Percentiles rank a stretch among this genome's conserved stretches.
phyloP scores from a whole-genome alignment of 164 flowering plant species.

The Saururus chinensis region DNA sequence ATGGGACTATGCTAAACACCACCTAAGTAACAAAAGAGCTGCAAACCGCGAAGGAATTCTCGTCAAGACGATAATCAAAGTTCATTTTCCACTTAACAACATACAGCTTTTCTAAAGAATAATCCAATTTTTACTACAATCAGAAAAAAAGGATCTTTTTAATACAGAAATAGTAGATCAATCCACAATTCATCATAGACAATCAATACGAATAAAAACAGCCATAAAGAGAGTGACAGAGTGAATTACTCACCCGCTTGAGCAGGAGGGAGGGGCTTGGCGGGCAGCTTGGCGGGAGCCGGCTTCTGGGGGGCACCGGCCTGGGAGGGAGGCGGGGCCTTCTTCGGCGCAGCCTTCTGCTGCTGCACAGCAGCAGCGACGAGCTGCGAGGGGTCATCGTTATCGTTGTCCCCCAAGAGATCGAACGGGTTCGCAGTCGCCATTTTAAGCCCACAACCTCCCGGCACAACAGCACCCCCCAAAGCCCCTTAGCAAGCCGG shows the following conservation, averaged over 20 bases:
- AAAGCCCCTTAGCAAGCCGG: not conserved
- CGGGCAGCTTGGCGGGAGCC: constrained; percentile 26
- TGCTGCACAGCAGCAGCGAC: constrained; percentile 40
- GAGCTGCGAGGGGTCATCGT: constrained; percentile 60
- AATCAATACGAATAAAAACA: not conserved
- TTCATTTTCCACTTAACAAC: too few species aligned
- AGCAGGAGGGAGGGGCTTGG: constrained; percentile 71
- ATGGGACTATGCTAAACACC: too few species aligned
- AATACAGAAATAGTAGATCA: too few species aligned
- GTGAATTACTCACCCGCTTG: constrained; percentile 45
- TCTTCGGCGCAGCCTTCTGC: constrained; percentile 24
- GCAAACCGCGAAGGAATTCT: too few species aligned
- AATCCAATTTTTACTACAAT: too few species aligned
- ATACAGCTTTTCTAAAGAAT: too few species aligned
- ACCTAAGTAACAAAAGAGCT: too few species aligned
- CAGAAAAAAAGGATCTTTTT: too few species aligned
- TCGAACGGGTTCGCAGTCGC: constrained; percentile 49
- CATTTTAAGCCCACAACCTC: constrained; percentile 8
- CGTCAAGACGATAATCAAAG: too few species aligned
- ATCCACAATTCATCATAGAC: too few species aligned
- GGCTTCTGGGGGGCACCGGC: constrained; percentile 11
- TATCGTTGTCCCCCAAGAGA: constrained; percentile 62
- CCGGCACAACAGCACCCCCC: not conserved
- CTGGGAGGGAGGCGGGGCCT: constrained; percentile 21
- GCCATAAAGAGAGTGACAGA: not conserved